Conservation (phyloP, 495 filamentous ascomycete species). For the Aspergillus campestris region DNA sequence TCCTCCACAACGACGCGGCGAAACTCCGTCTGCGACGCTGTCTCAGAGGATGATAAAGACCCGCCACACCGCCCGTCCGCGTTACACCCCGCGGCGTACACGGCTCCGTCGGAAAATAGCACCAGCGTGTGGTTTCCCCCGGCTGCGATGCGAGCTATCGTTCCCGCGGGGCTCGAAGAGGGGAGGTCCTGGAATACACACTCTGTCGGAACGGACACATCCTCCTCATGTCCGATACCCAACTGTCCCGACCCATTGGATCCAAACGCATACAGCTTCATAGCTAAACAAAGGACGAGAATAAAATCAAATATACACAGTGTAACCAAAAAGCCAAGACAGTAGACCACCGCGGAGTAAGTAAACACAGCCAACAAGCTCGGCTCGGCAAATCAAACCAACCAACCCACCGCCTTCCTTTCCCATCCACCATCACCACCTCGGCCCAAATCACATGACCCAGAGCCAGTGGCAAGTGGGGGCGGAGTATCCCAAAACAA, state of each 20-base stretch:
- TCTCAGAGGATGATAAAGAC: background rate
- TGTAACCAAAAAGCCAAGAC: no score
- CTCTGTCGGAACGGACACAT: constrained; percentile 57
- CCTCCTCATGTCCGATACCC: constrained; percentile 65
- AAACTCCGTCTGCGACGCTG: constrained; percentile 14
- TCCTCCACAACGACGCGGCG: constrained; percentile 17
- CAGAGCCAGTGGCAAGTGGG: no score
- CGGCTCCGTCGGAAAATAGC: constrained; percentile 44
- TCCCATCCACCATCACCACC: no score
- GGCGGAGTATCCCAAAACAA: no score
- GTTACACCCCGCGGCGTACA: constrained; percentile 58
- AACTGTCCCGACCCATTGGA: constrained; percentile 89
- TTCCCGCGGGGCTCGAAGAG: constrained; percentile 6
- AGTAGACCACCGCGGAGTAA: no score
- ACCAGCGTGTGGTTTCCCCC: constrained; percentile 88
- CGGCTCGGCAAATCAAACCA: no score
- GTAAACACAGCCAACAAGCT: no score
- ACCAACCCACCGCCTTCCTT: no score
- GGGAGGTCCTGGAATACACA: constrained; percentile 40
- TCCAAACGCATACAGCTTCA: constrained; percentile 70
- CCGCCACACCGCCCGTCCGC: constrained; percentile 38
- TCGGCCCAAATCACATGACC: no score
- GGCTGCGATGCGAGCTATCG: constrained; percentile 44
- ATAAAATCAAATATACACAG: no score
- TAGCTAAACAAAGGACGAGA: background rate